Base-by-base conservation (phyloP, 2,329 filamentous ascomycete species). In the Ambrosiella cleistominuta region DNA sequence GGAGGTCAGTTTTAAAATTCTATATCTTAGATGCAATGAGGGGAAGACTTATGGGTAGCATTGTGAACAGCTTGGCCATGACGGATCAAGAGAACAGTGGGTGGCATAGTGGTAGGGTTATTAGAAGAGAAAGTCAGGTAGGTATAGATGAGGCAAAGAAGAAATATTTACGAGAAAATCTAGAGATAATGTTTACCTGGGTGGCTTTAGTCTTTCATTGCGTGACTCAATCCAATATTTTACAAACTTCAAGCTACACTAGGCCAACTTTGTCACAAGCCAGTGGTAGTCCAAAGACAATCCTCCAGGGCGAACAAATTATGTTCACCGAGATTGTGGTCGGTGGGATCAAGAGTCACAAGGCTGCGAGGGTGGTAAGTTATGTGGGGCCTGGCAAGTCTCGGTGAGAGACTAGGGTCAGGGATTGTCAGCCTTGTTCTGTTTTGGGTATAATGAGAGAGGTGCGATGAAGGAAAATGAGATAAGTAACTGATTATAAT, bases 1-100 rank as follows among this genome's bases (percentile, higher is more conserved):
- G 4, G 47, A 7, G 27, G 54, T 59, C 51, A 59, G 54, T 36
- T 57, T 7, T 27, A 2, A 13, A 13, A 49, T 17, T 27, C 36
- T 15, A 36, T 12, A 38, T 9, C 2, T 38, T 6, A 7, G 13
- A 36, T 57, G 2, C 13, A 45, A 5, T 19, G 8, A n/a, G 5
- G 35, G 2, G 38, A 58, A 57, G 51, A 75, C 76, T 70, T 71
- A 79, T 79, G 67, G 54, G 69, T 65, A 12, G 71, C 68, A 60
- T 81, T 81, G 66, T 81, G 78, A n/a, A 73, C 65, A 7, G 74
- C 78, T 69, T 97, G 87, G 13, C 87, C 91, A 75, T 97, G 91
- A 64, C 91, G 86, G 66, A 96, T 83, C 66, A 97, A 75, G 63
- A 97, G 86, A 61, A 96, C 64, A 0, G 72, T 78, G 0, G 76